Conservation (phyloP, 345 rosid genomes). For the Linum lewisii region DNA sequence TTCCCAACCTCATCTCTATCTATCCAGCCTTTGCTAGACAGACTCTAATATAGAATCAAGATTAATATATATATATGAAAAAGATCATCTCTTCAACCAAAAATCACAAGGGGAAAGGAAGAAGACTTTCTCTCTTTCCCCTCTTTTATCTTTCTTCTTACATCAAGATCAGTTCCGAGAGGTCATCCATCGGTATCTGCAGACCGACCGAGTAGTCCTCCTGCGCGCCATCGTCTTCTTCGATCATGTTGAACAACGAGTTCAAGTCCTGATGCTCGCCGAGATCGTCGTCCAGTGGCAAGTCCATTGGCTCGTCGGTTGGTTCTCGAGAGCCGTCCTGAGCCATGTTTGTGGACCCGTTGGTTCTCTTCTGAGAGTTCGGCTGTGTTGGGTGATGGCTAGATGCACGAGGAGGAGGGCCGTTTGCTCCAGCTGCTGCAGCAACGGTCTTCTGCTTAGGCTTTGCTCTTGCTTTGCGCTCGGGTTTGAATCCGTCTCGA, state of each 20-base stretch:
- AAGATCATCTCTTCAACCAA: background rate
- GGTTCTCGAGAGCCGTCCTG: conserved; percentile 26
- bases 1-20: background rate
- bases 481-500: conserved; percentile 16
- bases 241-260: conserved; percentile 46
- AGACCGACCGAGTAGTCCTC: conserved; percentile 71
- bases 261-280: conserved; percentile 46
- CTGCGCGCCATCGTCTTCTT: conserved; percentile 55
- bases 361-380: background rate
- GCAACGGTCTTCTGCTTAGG: conserved; percentile 51
- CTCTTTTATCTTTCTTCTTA: conserved; percentile 9
- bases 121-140: too few species aligned
- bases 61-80: too few species aligned
- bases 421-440: conserved; percentile 22
- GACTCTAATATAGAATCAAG: background rate
- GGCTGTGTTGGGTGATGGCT: background rate
- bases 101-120: too few species aligned
- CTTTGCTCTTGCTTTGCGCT: conserved; percentile 43
- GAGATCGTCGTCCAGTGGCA: conserved; percentile 40
- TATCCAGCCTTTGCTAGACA: background rate
- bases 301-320: conserved; percentile 44
- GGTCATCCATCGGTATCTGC: conserved; percentile 91
- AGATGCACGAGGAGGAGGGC: background rate
- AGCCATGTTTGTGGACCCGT: conserved; percentile 11
- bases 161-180: conserved; percentile 36